phyloP scores from a whole-genome alignment of 331 rosid genomes.

The Pyracantha coccinea region DNA sequence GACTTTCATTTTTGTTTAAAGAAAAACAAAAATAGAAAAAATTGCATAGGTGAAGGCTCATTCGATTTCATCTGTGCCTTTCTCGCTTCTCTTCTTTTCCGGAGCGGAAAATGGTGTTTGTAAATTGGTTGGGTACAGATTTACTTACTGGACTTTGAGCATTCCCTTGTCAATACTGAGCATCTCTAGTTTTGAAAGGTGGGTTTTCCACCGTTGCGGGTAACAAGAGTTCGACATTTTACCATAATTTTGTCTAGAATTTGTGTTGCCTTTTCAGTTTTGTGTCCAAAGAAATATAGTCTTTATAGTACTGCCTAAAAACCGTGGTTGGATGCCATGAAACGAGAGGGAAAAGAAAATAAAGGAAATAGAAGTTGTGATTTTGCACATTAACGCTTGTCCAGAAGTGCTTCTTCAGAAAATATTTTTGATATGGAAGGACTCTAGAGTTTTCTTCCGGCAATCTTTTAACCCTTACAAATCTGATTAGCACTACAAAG shows the following conservation, averaged over 20 bases:
- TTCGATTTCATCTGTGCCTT: conserved; percentile 34
- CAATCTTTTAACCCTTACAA: no score
- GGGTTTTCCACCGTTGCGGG: conserved; percentile 64
- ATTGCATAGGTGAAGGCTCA: conserved; percentile 57
- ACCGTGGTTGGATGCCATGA: not conserved
- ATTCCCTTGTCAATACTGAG: conserved; percentile 50
- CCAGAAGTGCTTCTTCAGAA: not conserved
- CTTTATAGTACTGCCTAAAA: not conserved
- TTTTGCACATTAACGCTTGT: no score
- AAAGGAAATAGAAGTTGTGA: no score
- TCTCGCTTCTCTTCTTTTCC: conserved; percentile 10
- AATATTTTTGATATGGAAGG: no score
- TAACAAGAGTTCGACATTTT: conserved; percentile 33
- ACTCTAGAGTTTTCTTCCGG: no score
- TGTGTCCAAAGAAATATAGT: no score
- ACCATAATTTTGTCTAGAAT: not conserved
- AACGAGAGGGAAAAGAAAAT: not conserved
- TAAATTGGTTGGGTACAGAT: conserved; percentile 92
- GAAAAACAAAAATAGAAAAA: conserved; percentile 46
- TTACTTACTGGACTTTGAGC: conserved; percentile 44
- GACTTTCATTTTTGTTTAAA: conserved; percentile 22
- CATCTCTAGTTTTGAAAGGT: conserved; percentile 53
- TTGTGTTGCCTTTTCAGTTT: not conserved
- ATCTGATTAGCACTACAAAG: no score
- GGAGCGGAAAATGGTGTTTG: conserved; percentile 37